Percentiles rank a stretch among this genome's conserved stretches.
phyloP scores from a whole-genome alignment of 108 stramenopile genomes.

The Pseudonitzschia multistriata region DNA sequence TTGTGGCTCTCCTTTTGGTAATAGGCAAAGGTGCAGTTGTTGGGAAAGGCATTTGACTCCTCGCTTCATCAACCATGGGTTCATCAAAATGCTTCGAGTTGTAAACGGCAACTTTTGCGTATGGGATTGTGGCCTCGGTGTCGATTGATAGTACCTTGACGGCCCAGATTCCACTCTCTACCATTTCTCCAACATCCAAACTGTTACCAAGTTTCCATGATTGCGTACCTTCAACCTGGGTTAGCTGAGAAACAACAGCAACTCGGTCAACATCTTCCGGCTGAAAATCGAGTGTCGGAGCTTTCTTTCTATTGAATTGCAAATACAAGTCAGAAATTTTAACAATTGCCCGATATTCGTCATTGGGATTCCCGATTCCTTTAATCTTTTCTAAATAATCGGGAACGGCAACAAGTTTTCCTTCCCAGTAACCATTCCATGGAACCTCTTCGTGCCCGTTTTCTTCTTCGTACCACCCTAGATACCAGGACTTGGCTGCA shows the following conservation, averaged over 20 bases:
- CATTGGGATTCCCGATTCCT: neutral
- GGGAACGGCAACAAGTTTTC: neutral
- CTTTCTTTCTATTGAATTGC: constrained; percentile 1
- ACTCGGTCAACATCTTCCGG: constrained; percentile 1
- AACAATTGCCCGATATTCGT: neutral
- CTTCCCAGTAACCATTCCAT: neutral
- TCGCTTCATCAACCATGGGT: neutral
- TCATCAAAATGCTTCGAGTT: neutral
- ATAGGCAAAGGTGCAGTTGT: neutral
- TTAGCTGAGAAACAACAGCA: neutral
- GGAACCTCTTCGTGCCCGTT: neutral
- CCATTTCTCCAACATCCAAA: neutral
- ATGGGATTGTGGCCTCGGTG: neutral
- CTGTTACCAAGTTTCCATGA: constrained; percentile 7
- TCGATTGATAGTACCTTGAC: constrained; percentile 6
- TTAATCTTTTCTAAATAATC: constrained; percentile 11
- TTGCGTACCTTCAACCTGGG: neutral
- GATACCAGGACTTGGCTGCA: constrained; percentile 51
- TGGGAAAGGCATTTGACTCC: neutral
- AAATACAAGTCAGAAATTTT: neutral
- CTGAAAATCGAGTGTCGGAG: neutral
- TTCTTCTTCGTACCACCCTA: constrained; percentile 55
- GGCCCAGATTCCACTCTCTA: neutral
- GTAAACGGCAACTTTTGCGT: constrained; percentile 12
- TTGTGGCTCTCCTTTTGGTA: neutral